Evolutionary conservation across 192 early-diverging fungal genomes (phyloP), one percentile per base, ranked within the genome.

Genomic region (Entomortierella lignicola): DNA sequence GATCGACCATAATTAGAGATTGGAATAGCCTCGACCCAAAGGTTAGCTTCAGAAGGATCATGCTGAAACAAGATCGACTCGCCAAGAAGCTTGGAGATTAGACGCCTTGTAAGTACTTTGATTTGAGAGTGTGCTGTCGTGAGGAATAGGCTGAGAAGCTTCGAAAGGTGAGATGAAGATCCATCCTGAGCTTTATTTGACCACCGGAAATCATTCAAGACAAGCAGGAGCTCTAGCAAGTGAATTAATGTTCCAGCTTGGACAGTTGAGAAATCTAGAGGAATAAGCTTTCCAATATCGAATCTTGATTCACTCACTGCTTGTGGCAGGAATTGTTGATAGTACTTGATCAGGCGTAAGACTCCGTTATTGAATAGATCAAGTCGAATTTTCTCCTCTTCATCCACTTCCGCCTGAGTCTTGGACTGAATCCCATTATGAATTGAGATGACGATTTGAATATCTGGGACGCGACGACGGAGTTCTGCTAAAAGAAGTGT

Each of bases 221-320:
- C 83, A 11, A 82, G 58, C 21, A 94, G 66, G 48, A 94, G 77
- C 37, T 88, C 81, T 29, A 95, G 61, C 30, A 94, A 54, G 77
- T 91, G 85, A 51, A 90, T 66, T 54, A 91, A 67, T 2, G 90
- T 69, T 17, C 84, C 85, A 20, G 82, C 55, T n/a, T 87, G 80
- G 4, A 89, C 67, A 27, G 72, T 73, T 0, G 77, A 69, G 37
- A 93, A 74, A 67, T 94, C 86, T 1, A 80, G 71, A 8, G 92
- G 91, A 34, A 95, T 85, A 29, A 95, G 80, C 60, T 92, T 93
- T 42, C 89, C 89, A 43, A 89, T 80, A 71, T 95, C 91, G 55
- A 95, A 92, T 39, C 90, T 85, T 26, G 89, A 83, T 60, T 95
- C 91, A 34, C 84, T 80, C n/a, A 93, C 71, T 6, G 86, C 63